Base-by-base conservation (phyloP, 768 basidiomycete species). In the Collybia mongolica region DNA sequence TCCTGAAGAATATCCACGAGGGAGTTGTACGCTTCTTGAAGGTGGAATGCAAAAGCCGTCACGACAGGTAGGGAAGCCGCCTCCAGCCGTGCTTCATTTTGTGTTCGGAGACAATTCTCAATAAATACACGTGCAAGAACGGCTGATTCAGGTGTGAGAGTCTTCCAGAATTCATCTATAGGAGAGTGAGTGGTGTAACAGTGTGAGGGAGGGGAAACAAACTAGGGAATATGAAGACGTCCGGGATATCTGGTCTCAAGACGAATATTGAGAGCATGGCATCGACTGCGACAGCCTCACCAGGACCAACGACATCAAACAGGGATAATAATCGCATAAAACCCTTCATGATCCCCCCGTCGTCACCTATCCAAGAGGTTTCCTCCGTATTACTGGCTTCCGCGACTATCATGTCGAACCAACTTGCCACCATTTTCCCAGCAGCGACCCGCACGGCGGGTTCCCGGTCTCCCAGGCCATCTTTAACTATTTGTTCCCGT, bases 391-490 rank as follows among this genome's bases (percentile, higher is more conserved):
- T 63, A 7, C 57, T 67, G 2, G 73, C 72, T 18, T 72, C 72
- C 6, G 60, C 65, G 14, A 72, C 53, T 6, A 83, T 81, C 8
- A 76, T 70, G 44, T 93, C 89, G 17, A 93, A 82, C 96, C 96
- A 98, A 15, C 77, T 76, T 0, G 79, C 82, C 19, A 96, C 72
- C 54, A 98, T 76, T 48, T 83, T 86, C 3, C 82, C 86, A 0
- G 92, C 88, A 0, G 93, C 91, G n/a, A 86, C 75, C 20, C 90
- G 76, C 1, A 98, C 95, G 2, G 71, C 72, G 0, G 84, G 82
- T 56, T 98, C 95, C 24, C 96, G 77, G 67, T 98, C 96, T 0
- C 93, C 89, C 3, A 98, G 73, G 0, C 96, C 96, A 56, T 91
- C 84, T 38, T 85, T 83, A n/a, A 96, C 81, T 38, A 96, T 76